phyloP scores from a whole-genome alignment of 345 rosid genomes.

The Gossypium anomalum region DNA sequence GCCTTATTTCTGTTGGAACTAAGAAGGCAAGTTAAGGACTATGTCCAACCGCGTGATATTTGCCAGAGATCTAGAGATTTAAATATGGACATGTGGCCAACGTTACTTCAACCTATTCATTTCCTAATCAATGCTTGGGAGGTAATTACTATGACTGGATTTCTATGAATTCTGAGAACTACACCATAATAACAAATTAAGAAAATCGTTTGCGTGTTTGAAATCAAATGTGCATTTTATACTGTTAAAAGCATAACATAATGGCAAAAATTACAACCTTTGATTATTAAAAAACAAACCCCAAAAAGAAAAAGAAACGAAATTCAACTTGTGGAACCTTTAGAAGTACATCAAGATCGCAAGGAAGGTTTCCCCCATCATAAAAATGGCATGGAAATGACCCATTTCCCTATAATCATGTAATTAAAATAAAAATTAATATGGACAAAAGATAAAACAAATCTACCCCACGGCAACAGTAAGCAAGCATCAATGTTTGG shows the following conservation, averaged over 20 bases:
- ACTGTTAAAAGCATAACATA: not conserved
- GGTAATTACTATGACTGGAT: too few relatives aligned
- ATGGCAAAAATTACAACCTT: not conserved
- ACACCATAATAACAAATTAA: not conserved
- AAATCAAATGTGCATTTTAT: not conserved
- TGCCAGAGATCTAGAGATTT: too few relatives aligned
- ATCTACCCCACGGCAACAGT: not conserved
- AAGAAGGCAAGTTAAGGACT: too few relatives aligned
- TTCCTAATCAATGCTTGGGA: too few relatives aligned
- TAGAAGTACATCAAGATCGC: not conserved
- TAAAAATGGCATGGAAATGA: not conserved
- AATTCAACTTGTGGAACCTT: not conserved
- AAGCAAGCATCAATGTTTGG: constrained; percentile 4
- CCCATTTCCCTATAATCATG: not conserved
- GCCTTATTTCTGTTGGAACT: too few relatives aligned
- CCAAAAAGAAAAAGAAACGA: not conserved
- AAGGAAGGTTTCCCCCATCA: not conserved
- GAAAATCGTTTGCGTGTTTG: too few relatives aligned
- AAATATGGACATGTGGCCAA: too few relatives aligned
- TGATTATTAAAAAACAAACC: not conserved
- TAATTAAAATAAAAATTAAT: constrained; percentile 1
- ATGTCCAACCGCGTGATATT: too few relatives aligned
- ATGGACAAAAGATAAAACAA: not conserved
- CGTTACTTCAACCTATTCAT: too few relatives aligned
- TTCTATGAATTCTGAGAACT: too few relatives aligned